Evolutionary conservation across 495 filamentous ascomycete genomes (phyloP).

Genomic region (Amphirosellinia nigrospora): DNA sequence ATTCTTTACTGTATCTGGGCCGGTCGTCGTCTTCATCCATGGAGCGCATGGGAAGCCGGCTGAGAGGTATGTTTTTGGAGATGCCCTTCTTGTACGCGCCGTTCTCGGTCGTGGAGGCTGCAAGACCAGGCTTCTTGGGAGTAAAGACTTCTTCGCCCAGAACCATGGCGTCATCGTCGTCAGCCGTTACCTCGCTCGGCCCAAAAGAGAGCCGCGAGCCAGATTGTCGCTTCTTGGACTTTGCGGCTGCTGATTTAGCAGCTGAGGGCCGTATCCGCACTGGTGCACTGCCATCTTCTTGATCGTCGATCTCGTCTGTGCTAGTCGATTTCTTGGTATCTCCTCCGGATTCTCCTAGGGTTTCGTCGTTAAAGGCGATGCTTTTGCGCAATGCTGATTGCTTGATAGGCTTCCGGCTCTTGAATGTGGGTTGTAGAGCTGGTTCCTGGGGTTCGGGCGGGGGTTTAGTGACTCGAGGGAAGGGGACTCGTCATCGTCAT

Average conservation of each 20-base stretch:
- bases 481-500: slow-evolving; percentile 60
- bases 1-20: slow-evolving; percentile 85
- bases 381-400: slow-evolving; percentile 58
- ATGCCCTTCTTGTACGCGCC: slow-evolving; percentile 63
- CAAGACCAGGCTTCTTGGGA: slow-evolving; percentile 73
- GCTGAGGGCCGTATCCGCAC: slow-evolving; percentile 46
- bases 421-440: slow-evolving; percentile 46
- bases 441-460: slow-evolving; percentile 42
- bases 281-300: slow-evolving; percentile 46
- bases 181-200: slow-evolving; percentile 61
- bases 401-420: slow-evolving; percentile 55
- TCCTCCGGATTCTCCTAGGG: not conserved
- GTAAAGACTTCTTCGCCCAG: slow-evolving; percentile 62
- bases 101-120: slow-evolving; percentile 72
- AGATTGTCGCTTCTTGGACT: slow-evolving; percentile 66
- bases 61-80: slow-evolving; percentile 51
- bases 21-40: slow-evolving; percentile 67
- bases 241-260: slow-evolving; percentile 46
- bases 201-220: slow-evolving; percentile 79
- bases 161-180: slow-evolving; percentile 51
- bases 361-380: slow-evolving; percentile 50
- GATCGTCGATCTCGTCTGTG: slow-evolving; percentile 42
- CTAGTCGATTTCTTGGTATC: slow-evolving; percentile 30
- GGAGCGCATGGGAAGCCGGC: slow-evolving; percentile 61
- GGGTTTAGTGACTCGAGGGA: slow-evolving; percentile 34